phyloP scores from a whole-genome alignment of 169 alveolate species.

The Eimeria maxima region DNA sequence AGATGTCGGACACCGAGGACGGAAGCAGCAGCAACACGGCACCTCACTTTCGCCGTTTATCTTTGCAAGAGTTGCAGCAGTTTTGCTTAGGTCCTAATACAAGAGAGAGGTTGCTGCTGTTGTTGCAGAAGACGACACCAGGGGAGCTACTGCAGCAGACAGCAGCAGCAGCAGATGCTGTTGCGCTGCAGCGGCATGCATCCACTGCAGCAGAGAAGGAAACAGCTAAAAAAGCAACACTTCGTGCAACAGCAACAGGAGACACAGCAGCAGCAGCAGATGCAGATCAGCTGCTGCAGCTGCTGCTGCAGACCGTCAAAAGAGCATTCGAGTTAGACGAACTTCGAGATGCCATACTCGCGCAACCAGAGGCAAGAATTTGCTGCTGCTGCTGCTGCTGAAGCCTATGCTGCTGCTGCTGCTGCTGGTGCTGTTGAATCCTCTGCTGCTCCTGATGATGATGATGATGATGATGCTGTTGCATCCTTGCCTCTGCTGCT shows the following conservation, averaged over 20 bases:
- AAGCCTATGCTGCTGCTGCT: neutral
- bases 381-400: neutral
- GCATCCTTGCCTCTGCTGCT: neutral
- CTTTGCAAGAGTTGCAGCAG: neutral
- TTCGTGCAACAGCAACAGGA: conserved; percentile 33
- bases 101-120: neutral
- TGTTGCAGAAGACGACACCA: conserved; percentile 36
- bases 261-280: neutral
- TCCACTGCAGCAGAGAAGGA: neutral
- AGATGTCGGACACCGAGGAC: conserved; percentile 51
- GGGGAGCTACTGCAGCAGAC: conserved; percentile 44
- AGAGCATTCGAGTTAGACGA: conserved; percentile 29
- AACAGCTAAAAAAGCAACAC: neutral
- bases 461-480: neutral
- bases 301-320: conserved; percentile 1
- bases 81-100: conserved; percentile 44
- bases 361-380: conserved; percentile 14
- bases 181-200: conserved; percentile 9
- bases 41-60: neutral
- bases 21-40: neutral
- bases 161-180: neutral
- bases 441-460: neutral
- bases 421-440: conserved; percentile 25
- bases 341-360: conserved; percentile 1
- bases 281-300: neutral